Evolutionary conservation across 805 yeast species (phyloP).

Genomic region (Saccharomycopsis oosterbeekiorum): DNA sequence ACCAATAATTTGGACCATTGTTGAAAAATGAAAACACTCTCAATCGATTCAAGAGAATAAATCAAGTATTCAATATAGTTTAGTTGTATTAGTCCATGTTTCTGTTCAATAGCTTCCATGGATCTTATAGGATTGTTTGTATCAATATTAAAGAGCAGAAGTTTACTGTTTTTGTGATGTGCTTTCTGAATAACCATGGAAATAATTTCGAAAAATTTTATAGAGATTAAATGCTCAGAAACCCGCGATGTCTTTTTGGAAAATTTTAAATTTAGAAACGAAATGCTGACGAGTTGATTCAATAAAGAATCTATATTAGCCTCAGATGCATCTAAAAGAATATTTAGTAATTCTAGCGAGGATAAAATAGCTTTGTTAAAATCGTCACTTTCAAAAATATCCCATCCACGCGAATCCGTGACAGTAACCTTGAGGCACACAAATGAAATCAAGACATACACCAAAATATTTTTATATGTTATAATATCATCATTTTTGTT

Average conservation of each 20-base stretch:
- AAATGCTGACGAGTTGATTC: constrained; percentile 30
- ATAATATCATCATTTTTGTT: constrained; percentile 33
- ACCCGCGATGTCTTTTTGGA: not conserved
- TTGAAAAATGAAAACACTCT: constrained; percentile 34
- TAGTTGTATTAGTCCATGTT: not conserved
- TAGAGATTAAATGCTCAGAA: constrained; percentile 2
- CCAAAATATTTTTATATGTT: constrained; percentile 49
- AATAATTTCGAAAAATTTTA: constrained; percentile 8
- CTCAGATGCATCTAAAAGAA: constrained; percentile 50
- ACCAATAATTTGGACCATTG: constrained; percentile 43
- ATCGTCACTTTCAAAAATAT: constrained; percentile 27
- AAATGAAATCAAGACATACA: constrained; percentile 38
- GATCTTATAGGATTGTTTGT: constrained; percentile 8
- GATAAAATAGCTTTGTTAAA: constrained; percentile 31
- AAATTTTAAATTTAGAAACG: constrained; percentile 16
- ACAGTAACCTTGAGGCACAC: constrained; percentile 25
- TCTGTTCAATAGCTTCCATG: not conserved
- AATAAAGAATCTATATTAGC: constrained; percentile 38
- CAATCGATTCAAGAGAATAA: constrained; percentile 37
- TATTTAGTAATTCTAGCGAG: constrained; percentile 35
- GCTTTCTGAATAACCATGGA: constrained; percentile 6
- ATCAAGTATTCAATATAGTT: constrained; percentile 35
- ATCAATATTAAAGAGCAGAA: constrained; percentile 8
- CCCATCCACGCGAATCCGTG: constrained; percentile 7
- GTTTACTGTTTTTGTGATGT: constrained; percentile 9